These are phyloP conservation scores for Candida corydali DNA, from an alignment of 805 yeast species.

Conservation along the genomic window DNA sequence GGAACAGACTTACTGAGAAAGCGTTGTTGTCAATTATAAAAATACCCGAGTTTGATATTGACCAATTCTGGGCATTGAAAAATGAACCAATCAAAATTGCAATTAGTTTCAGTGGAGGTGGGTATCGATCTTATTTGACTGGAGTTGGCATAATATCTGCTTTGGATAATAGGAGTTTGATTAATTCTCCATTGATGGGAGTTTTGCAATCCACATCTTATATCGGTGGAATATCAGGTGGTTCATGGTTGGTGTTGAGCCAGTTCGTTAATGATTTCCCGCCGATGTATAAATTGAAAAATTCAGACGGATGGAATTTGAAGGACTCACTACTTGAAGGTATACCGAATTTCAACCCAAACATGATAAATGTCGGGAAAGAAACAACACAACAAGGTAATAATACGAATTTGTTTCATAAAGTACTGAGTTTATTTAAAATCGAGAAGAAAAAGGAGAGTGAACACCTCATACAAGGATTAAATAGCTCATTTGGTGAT, in stretches of 20 bases:
- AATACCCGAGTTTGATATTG: constrained; percentile 30
- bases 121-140: constrained; percentile 55
- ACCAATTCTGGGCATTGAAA: constrained; percentile 15
- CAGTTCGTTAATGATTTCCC: constrained; percentile 27
- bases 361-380: not conserved
- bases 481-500: not conserved
- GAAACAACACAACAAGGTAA: not conserved
- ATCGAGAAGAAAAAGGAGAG: not conserved
- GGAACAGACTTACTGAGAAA: constrained; percentile 24
- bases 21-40: constrained; percentile 21
- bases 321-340: constrained; percentile 51
- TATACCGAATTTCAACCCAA: constrained; percentile 48
- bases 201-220: constrained; percentile 52
- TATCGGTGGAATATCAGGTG: constrained; percentile 67
- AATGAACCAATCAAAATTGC: constrained; percentile 26
- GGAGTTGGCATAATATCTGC: constrained; percentile 57
- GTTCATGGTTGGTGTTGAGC: constrained; percentile 63
- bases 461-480: too few relatives aligned
- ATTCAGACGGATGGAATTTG: constrained; percentile 36
- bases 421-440: not conserved
- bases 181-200: constrained; percentile 40
- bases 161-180: constrained; percentile 42
- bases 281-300: constrained; percentile 16
- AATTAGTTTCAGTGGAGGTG: constrained; percentile 48
- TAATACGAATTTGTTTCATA: not conserved